Base-by-base conservation (phyloP, 805 yeast species). In the Starmerella stellata region DNA sequence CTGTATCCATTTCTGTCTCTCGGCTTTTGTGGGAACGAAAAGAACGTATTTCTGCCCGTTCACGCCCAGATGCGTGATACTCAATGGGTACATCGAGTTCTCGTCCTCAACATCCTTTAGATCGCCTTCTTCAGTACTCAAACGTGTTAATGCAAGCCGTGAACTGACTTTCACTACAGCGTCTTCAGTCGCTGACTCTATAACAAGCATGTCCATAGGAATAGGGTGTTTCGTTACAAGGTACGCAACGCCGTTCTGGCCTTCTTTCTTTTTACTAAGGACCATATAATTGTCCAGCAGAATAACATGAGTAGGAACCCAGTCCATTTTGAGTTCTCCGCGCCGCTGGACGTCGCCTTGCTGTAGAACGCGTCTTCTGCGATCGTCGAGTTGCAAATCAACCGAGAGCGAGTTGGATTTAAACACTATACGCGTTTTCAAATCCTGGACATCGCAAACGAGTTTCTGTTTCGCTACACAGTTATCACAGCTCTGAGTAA, bases 281-380 rank as follows among this genome's bases (percentile, higher is more conserved):
- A 61, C 52, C 33, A 81, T 56, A 48, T 65, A 78, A 50, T 81
- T 78, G 52, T 81, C 93, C 38, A 81, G 57, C 21, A 81, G 57
- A 16, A 79, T 69, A 19, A 78, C 49, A 45, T 70, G 63, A 1
- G 62, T 57, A 0, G 66, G 60, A 5, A 62, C 58, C 30, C 78
- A 64, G 30, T 74, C 75, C 23, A 74, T 60, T 61, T 74, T 70
- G 49, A 73, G 59, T 36, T 77, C 90, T 13, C 80, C 72, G 42
- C 75, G 72, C 39, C 76, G 64, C 2, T 61, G 49, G 15, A 78
- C 66, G 20, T 65, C 68, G 0, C 83, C 90, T 9, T 75, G 60
- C 45, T 62, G 62, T 34, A 75, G 53, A 20, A 80, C 58, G 44
- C 61, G 67, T 46, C 93, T 63, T 36, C 70, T 66, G 13, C 63